A percentile compares a stretch with the other conserved stretches of the same genome.
Conservation (phyloP, 139 green algal species). For the Astrephomene gubernaculifera region DNA sequence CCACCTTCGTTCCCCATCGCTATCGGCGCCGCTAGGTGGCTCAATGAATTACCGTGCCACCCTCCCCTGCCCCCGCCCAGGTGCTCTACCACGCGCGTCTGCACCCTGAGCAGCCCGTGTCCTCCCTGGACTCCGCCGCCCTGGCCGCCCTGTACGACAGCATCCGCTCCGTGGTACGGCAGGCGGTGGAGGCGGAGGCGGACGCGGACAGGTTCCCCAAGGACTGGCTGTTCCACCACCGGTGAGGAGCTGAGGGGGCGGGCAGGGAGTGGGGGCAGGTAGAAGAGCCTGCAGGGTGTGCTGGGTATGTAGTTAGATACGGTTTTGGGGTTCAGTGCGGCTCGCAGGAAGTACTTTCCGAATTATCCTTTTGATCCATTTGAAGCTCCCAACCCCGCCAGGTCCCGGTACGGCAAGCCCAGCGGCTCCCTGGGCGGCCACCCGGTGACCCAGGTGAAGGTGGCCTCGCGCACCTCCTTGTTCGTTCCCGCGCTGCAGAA, state of each 20-base stretch:
- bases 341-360: too few species aligned
- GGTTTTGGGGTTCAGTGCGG: too few species aligned
- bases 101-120: constrained; percentile 74
- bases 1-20: too few species aligned
- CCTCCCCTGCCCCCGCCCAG: too few species aligned
- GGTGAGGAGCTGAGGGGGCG: constrained; percentile 56
- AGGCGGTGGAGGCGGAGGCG: constrained; percentile 71
- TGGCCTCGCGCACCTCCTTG: constrained; percentile 79
- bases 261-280: neutral
- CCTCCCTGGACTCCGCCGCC: constrained; percentile 36
- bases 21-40: too few species aligned
- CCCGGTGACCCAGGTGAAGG: constrained; percentile 75
- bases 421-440: constrained; percentile 54
- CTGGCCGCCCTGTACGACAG: constrained; percentile 51
- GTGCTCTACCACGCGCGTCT: constrained; percentile 76
- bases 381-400: too few species aligned
- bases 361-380: too few species aligned
- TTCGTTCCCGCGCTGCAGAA: constrained; percentile 87
- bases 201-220: constrained; percentile 70
- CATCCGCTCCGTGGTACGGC: constrained; percentile 61
- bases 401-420: constrained; percentile 72
- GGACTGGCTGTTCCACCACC: constrained; percentile 90
- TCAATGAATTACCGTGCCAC: too few species aligned
- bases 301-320: too few species aligned
- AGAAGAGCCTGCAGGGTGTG: too few species aligned